phyloP scores from a whole-genome alignment of 176 grass and related monocot genomes.

The Stipa capillata region DNA sequence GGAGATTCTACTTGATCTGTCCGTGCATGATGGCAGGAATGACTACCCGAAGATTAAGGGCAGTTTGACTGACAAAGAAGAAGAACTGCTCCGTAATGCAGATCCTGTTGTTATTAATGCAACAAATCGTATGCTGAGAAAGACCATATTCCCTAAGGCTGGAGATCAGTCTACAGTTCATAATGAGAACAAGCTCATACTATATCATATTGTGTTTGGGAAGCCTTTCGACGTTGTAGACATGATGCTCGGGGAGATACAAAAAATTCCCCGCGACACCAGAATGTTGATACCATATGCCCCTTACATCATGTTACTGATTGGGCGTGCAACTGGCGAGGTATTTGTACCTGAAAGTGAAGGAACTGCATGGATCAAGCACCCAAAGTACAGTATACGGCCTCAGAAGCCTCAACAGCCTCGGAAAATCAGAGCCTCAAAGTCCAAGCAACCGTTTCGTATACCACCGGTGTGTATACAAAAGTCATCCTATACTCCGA shows the following conservation, averaged over 20 bases:
- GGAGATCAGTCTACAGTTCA: not conserved
- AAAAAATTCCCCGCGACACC: not conserved
- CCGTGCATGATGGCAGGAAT: not conserved
- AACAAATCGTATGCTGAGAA: not conserved
- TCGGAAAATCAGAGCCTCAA: not conserved
- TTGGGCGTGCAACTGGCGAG: not conserved
- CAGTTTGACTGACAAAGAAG: not conserved
- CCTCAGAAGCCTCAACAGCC: not conserved
- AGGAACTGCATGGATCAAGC: not conserved
- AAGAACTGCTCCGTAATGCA: not conserved
- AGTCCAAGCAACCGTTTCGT: not conserved
- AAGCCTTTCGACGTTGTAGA: conserved; percentile 5
- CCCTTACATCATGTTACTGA: conserved; percentile 1
- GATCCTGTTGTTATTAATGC: not conserved
- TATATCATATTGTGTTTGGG: not conserved
- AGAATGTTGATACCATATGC: not conserved
- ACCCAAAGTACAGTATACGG: not conserved
- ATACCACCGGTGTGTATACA: too few relatives aligned
- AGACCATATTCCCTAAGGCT: not conserved
- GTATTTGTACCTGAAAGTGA: not conserved
- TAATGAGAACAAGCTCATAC: not conserved
- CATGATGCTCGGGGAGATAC: not conserved
- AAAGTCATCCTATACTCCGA: not conserved
- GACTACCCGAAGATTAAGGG: not conserved
- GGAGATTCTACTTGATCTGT: not conserved